Evolutionary conservation across 352 stramenopile genomes (phyloP).

Genomic region (Phytophthora litchii): DNA sequence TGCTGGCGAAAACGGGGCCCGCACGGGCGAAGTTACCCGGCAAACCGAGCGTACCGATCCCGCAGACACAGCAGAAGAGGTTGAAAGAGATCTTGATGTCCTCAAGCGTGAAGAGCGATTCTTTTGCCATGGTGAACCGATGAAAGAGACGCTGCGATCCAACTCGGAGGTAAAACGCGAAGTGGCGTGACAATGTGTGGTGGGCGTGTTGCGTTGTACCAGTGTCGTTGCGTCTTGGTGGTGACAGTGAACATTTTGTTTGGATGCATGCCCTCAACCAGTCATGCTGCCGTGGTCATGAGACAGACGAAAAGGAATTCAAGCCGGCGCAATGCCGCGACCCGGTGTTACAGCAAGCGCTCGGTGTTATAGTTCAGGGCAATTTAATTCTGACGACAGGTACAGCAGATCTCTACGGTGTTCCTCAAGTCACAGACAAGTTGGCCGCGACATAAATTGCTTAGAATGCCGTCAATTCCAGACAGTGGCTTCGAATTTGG

Average conservation of each 20-base stretch:
- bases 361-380: slow-evolving; percentile 29
- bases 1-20: slow-evolving; percentile 42
- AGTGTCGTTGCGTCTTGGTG: background rate
- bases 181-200: slow-evolving; percentile 21
- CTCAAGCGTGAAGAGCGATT: slow-evolving; percentile 29
- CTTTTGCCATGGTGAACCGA: slow-evolving; percentile 41
- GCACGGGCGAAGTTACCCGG: slow-evolving; percentile 60
- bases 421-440: slow-evolving; percentile 2
- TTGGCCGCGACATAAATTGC: too few relatives aligned
- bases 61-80: slow-evolving; percentile 58
- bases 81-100: slow-evolving; percentile 38
- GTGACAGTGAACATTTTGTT: slow-evolving; percentile 6
- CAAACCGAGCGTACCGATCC: slow-evolving; percentile 66
- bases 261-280: slow-evolving; percentile 26
- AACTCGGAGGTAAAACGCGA: slow-evolving; percentile 13
- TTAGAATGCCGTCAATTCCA: too few relatives aligned
- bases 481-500: too few relatives aligned
- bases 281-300: slow-evolving; percentile 20
- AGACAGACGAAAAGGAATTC: slow-evolving; percentile 28
- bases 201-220: slow-evolving; percentile 5
- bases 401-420: slow-evolving; percentile 7
- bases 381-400: slow-evolving; percentile 5
- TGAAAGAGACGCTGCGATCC: slow-evolving; percentile 11
- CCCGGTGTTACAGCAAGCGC: too few relatives aligned
- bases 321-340: slow-evolving; percentile 19